These are phyloP conservation scores for Grosmannia clavigera DNA, from an alignment of 2,329 filamentous ascomycete species.

Conservation along the genomic window DNA sequence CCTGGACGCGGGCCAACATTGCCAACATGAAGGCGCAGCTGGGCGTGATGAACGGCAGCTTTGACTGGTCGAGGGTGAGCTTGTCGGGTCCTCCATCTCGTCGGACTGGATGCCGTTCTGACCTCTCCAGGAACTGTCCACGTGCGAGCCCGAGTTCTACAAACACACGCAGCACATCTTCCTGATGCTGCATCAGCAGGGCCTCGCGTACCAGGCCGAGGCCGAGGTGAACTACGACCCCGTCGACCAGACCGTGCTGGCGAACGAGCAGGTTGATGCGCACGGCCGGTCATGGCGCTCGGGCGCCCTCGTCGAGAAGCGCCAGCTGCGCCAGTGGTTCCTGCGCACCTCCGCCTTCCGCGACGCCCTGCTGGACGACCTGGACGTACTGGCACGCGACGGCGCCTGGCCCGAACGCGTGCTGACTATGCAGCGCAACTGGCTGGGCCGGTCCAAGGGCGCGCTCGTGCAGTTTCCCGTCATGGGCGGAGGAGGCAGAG, in stretches of 20 bases:
- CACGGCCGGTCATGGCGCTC: slow-evolving; percentile 80
- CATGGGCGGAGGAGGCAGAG: slow-evolving; percentile 14
- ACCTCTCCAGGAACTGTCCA: slow-evolving; percentile 57
- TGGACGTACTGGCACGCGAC: slow-evolving; percentile 50
- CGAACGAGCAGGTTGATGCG: slow-evolving; percentile 86
- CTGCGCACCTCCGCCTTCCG: slow-evolving; percentile 71
- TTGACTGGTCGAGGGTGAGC: slow-evolving; percentile 72
- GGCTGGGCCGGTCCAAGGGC: slow-evolving; percentile 70
- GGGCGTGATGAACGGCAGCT: slow-evolving; percentile 63
- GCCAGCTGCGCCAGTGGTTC: slow-evolving; percentile 78
- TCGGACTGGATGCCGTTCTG: neutral
- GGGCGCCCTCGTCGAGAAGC: slow-evolving; percentile 71
- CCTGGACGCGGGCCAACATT: slow-evolving; percentile 75
- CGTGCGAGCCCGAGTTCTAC: slow-evolving; percentile 76
- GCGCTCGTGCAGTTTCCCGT: slow-evolving; percentile 61
- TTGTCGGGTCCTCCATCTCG: slow-evolving; percentile 1
- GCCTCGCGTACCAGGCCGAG: slow-evolving; percentile 71
- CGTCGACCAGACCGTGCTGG: slow-evolving; percentile 76
- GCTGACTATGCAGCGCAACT: slow-evolving; percentile 72
- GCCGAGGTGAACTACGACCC: slow-evolving; percentile 86
- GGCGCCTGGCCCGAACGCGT: slow-evolving; percentile 74
- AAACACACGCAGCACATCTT: slow-evolving; percentile 84
- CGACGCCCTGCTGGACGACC: slow-evolving; percentile 56
- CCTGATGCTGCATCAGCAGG: slow-evolving; percentile 58
- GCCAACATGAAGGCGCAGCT: slow-evolving; percentile 75